Conservation (phyloP, 352 stramenopile species). For the Phytophthora nicotianae region DNA sequence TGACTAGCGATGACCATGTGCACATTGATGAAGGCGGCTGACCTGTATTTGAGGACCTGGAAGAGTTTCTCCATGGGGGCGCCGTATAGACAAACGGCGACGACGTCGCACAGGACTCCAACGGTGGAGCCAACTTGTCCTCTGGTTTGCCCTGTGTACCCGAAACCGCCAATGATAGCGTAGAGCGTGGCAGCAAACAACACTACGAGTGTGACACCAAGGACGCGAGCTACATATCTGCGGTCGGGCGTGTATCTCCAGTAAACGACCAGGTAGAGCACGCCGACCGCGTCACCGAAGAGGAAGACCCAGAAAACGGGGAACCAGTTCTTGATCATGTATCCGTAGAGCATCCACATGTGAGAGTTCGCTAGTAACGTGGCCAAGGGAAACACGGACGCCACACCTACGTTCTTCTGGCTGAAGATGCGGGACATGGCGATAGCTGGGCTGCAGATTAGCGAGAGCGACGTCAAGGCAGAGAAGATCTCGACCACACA, state of each 20-base stretch:
- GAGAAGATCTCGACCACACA: too few relatives aligned
- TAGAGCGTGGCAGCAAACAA: slow-evolving; percentile 34
- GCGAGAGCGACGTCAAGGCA: too few relatives aligned
- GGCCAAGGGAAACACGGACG: slow-evolving; percentile 43
- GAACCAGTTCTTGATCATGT: slow-evolving; percentile 47
- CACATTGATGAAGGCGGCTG: slow-evolving; percentile 28
- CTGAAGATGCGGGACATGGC: not conserved
- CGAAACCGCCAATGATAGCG: slow-evolving; percentile 27
- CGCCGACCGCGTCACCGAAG: slow-evolving; percentile 34
- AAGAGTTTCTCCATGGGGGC: slow-evolving; percentile 32
- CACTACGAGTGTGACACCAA: too few relatives aligned
- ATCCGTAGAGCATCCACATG: slow-evolving; percentile 43
- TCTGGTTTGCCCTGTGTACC: slow-evolving; percentile 34
- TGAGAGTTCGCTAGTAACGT: slow-evolving; percentile 10
- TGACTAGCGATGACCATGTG: slow-evolving; percentile 32
- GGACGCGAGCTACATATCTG: too few relatives aligned
- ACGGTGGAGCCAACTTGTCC: slow-evolving; percentile 21
- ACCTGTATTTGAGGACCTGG: slow-evolving; percentile 33
- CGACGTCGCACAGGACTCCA: slow-evolving; percentile 32
- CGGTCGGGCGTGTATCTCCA: slow-evolving; percentile 39
- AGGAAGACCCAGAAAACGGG: slow-evolving; percentile 50
- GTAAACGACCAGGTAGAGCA: slow-evolving; percentile 36
- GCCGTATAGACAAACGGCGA: slow-evolving; percentile 33
- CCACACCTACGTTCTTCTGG: slow-evolving; percentile 33
- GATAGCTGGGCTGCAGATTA: not conserved